These are phyloP conservation scores for Aureobasidium sp. DNA, from an alignment of 2,329 filamentous ascomycete species.

Conservation along the genomic window DNA sequence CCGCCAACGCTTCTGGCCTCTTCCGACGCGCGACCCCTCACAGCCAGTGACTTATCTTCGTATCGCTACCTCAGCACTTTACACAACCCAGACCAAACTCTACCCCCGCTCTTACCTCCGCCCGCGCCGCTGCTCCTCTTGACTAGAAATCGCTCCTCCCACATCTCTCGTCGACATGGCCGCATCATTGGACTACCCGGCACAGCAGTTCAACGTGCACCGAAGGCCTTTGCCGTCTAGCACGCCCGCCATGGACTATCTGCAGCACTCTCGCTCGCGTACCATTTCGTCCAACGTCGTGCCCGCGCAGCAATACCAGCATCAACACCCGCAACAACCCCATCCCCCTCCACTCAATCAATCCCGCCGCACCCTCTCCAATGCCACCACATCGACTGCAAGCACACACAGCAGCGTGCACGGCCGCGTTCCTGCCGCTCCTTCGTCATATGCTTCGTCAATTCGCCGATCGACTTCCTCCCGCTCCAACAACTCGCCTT, in stretches of 20 bases:
- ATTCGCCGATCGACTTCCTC: slow-evolving; percentile 69
- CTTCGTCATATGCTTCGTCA: slow-evolving; percentile 31
- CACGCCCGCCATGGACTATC: slow-evolving; percentile 11
- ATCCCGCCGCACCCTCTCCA: slow-evolving; percentile 54
- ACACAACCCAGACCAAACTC: neutral
- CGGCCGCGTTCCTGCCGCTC: slow-evolving; percentile 42
- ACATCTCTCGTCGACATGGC: slow-evolving; percentile 15
- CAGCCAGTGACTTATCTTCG: neutral
- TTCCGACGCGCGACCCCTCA: slow-evolving; percentile 8
- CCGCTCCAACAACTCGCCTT: slow-evolving; percentile 51
- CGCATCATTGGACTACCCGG: slow-evolving; percentile 16
- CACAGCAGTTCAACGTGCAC: slow-evolving; percentile 16
- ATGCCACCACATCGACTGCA: slow-evolving; percentile 60
- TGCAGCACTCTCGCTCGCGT: slow-evolving; percentile 40
- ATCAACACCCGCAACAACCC: slow-evolving; percentile 14
- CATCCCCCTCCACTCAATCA: slow-evolving; percentile 13
- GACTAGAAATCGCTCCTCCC: neutral
- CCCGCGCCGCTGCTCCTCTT: neutral
- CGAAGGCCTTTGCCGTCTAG: slow-evolving; percentile 17
- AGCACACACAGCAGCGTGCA: slow-evolving; percentile 26
- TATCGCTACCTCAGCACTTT: neutral
- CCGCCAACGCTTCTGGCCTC: neutral
- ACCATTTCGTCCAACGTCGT: slow-evolving; percentile 25
- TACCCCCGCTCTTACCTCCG: neutral
- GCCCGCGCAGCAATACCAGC: slow-evolving; percentile 24